Percentiles rank a stretch among this genome's conserved stretches.
These are phyloP conservation scores for Colletotrichum gigasporum DNA, from an alignment of 2,329 filamentous ascomycete species.

Conservation along the genomic window DNA sequence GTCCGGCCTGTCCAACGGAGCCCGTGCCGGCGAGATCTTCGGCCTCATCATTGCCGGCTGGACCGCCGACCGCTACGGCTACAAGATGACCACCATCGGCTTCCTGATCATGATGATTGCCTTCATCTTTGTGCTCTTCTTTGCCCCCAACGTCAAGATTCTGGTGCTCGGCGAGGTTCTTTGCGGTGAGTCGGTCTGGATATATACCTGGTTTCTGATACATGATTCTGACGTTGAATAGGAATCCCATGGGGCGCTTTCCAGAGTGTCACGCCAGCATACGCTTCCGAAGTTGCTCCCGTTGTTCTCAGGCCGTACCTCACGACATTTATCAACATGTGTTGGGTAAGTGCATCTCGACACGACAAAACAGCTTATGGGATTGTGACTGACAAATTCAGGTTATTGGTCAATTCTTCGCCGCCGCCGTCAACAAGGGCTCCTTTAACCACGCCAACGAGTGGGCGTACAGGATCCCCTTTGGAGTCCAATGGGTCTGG, in stretches of 20 bases:
- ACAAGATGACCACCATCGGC: conserved; percentile 59
- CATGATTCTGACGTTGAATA: conserved; percentile 35
- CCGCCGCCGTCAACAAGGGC: conserved; percentile 55
- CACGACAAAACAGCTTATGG: background rate
- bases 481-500: conserved; percentile 63
- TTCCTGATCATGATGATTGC: conserved; percentile 55
- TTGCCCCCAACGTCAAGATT: conserved; percentile 56
- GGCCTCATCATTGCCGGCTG: conserved; percentile 64
- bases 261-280: conserved; percentile 61
- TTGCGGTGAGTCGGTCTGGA: conserved; percentile 37
- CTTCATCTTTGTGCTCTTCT: conserved; percentile 65
- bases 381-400: background rate
- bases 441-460: conserved; percentile 49
- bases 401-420: conserved; percentile 62
- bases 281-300: conserved; percentile 63
- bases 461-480: conserved; percentile 61
- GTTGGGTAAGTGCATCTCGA: conserved; percentile 49
- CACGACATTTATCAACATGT: conserved; percentile 65
- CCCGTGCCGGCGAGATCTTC: conserved; percentile 62
- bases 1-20: conserved; percentile 63
- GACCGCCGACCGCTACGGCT: conserved; percentile 59
- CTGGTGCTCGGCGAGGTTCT: conserved; percentile 61
- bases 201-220: conserved; percentile 20
- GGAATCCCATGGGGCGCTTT: conserved; percentile 64
- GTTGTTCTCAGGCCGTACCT: conserved; percentile 60